phyloP scores from a whole-genome alignment of 2,329 filamentous ascomycete genomes.

The Phialophora expanda region DNA sequence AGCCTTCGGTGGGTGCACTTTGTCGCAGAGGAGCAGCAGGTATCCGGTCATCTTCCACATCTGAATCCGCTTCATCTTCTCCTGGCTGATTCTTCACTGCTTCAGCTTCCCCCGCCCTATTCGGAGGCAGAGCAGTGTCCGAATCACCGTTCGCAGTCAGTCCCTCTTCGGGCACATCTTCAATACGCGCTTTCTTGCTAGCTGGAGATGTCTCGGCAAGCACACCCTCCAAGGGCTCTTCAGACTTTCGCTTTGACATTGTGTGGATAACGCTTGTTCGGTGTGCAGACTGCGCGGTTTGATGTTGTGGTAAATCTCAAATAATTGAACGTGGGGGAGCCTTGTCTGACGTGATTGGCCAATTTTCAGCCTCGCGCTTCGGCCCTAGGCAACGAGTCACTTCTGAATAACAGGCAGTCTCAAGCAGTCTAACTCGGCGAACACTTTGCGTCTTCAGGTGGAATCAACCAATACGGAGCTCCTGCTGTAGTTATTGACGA shows the following conservation, averaged over 20 bases:
- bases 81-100: slow-evolving; percentile 39
- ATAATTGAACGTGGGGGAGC: slow-evolving; percentile 23
- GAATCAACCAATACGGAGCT: not conserved
- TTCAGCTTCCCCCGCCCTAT: slow-evolving; percentile 12
- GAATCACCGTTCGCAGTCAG: not conserved
- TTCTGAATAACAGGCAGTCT: not conserved
- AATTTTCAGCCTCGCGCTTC: slow-evolving; percentile 1
- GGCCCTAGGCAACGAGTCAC: not conserved
- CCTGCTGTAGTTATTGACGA: not conserved
- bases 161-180: slow-evolving; percentile 44
- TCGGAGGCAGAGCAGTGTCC: not conserved
- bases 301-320: not conserved
- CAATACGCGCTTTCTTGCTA: slow-evolving; percentile 53
- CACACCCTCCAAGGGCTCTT: slow-evolving; percentile 49
- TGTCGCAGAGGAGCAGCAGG: slow-evolving; percentile 63
- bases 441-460: too few species aligned
- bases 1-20: slow-evolving; percentile 79
- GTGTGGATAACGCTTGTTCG: not conserved
- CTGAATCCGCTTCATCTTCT: slow-evolving; percentile 43
- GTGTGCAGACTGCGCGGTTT: not conserved
- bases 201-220: slow-evolving; percentile 47
- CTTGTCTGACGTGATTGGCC: slow-evolving; percentile 28
- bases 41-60: slow-evolving; percentile 47
- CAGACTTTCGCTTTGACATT: slow-evolving; percentile 57
- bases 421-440: too few species aligned